phyloP scores from a whole-genome alignment of 1,284 basidiomycete species.

The Vanrija sp. region DNA sequence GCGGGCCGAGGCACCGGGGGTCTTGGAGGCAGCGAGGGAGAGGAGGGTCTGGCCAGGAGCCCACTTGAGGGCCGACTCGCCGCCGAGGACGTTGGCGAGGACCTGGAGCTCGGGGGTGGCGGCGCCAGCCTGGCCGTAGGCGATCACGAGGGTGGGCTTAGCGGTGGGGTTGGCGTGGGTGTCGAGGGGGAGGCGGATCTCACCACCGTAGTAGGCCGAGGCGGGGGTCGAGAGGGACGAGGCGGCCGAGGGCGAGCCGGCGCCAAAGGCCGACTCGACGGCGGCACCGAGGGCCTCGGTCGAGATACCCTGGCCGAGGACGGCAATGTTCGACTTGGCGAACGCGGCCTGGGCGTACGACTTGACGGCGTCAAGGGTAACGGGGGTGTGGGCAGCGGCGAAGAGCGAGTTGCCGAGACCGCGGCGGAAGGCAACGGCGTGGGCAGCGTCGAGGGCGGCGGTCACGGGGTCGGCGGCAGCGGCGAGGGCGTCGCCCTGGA shows the following conservation, averaged over 20 bases:
- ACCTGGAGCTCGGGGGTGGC: slow-evolving; percentile 66
- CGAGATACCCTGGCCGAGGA: slow-evolving; percentile 80
- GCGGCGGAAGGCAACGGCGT: slow-evolving; percentile 80
- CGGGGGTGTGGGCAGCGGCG: slow-evolving; percentile 63
- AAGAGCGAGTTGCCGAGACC: slow-evolving; percentile 86
- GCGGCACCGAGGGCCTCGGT: slow-evolving; percentile 65
- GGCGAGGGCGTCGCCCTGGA: slow-evolving; percentile 64
- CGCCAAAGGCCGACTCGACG: slow-evolving; percentile 64
- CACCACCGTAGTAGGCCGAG: slow-evolving; percentile 75
- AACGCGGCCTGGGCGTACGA: slow-evolving; percentile 68
- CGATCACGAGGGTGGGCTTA: slow-evolving; percentile 71
- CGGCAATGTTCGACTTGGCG: slow-evolving; percentile 70
- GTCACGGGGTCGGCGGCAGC: slow-evolving; percentile 62
- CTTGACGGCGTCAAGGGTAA: slow-evolving; percentile 66
- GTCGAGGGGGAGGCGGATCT: slow-evolving; percentile 61
- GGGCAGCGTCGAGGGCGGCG: slow-evolving; percentile 65
- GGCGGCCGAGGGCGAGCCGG: slow-evolving; percentile 34
- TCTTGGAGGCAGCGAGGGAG: slow-evolving; percentile 51
- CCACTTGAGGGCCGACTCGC: slow-evolving; percentile 81
- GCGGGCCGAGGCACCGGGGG: slow-evolving; percentile 56
- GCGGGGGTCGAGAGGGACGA: slow-evolving; percentile 38
- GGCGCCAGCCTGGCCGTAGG: slow-evolving; percentile 65
- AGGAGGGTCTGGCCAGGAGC: slow-evolving; percentile 66
- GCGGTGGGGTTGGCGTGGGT: slow-evolving; percentile 55
- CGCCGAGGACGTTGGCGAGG: slow-evolving; percentile 67